Percentiles rank a stretch among this genome's conserved stretches.
Evolutionary conservation across 176 grass and related monocot genomes (phyloP).

Genomic region (Bonia amplexicaulis): DNA sequence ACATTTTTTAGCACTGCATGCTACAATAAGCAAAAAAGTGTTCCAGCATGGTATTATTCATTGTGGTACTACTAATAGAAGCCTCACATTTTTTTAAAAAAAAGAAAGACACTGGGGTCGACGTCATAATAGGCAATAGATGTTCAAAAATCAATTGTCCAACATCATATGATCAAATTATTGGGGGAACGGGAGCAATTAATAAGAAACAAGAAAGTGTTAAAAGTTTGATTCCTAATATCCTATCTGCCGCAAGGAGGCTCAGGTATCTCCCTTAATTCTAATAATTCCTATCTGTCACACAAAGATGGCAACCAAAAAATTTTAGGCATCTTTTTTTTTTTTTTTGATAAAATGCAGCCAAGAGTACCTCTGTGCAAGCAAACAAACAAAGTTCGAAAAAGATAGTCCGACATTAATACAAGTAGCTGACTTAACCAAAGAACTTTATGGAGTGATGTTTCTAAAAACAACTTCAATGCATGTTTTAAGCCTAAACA

Average conservation of each 20-base stretch:
- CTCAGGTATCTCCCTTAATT: background rate
- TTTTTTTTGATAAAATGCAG: background rate
- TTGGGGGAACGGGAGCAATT: background rate
- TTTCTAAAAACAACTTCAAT: background rate
- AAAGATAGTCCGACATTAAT: background rate
- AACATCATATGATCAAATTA: background rate
- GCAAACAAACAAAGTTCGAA: background rate
- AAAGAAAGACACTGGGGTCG: background rate
- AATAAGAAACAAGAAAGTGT: background rate
- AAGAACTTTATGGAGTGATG: background rate
- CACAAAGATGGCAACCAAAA: background rate
- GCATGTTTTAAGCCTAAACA: background rate
- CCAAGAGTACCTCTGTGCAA: background rate
- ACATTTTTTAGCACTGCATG: background rate
- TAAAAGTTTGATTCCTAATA: background rate
- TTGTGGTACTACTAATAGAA: background rate
- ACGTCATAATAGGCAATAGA: background rate
- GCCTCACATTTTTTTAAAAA: background rate
- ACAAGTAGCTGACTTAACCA: background rate
- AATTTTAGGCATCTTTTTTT: background rate
- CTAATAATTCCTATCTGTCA: background rate
- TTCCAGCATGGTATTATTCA: background rate
- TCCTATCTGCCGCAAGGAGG: background rate
- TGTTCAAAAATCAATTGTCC: background rate
- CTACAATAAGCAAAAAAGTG: background rate